Conservation (phyloP, 805 yeast species). For the Metschnikowia koreensis region DNA sequence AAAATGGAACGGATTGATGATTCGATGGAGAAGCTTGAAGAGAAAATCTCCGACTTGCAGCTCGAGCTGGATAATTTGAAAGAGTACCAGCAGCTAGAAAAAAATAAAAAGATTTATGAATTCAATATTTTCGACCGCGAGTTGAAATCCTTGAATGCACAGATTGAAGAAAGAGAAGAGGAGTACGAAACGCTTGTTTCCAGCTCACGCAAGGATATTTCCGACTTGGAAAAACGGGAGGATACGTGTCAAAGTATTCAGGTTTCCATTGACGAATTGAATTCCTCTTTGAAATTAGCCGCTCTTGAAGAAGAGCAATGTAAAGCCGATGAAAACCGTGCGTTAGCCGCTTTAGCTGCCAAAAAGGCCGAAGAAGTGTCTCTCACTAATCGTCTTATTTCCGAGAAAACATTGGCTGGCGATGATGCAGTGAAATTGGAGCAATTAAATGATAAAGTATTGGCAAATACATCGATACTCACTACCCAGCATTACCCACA, state of each 20-base stretch:
- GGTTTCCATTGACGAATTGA: slow-evolving; percentile 45
- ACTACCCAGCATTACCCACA: slow-evolving; percentile 25
- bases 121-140: slow-evolving; percentile 79
- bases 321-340: slow-evolving; percentile 48
- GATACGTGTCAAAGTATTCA: slow-evolving; percentile 44
- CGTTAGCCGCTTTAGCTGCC: slow-evolving; percentile 48
- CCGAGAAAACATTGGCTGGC: slow-evolving; percentile 30
- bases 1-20: slow-evolving; percentile 73
- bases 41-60: slow-evolving; percentile 73
- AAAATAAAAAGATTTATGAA: slow-evolving; percentile 66
- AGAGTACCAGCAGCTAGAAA: slow-evolving; percentile 65
- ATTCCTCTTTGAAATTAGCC: slow-evolving; percentile 49
- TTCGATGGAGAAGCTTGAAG: slow-evolving; percentile 66
- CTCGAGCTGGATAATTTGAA: slow-evolving; percentile 75
- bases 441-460: slow-evolving; percentile 28
- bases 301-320: slow-evolving; percentile 57
- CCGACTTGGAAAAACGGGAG: slow-evolving; percentile 63
- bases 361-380: slow-evolving; percentile 48
- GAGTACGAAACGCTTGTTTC: slow-evolving; percentile 51
- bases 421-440: slow-evolving; percentile 20
- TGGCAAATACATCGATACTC: slow-evolving; percentile 37
- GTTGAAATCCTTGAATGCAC: slow-evolving; percentile 54
- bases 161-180: slow-evolving; percentile 59
- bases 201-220: slow-evolving; percentile 53
- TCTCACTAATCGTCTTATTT: slow-evolving; percentile 33